Base-by-base conservation (phyloP, 164 flowering plant species). In the Stephania cephalantha region DNA sequence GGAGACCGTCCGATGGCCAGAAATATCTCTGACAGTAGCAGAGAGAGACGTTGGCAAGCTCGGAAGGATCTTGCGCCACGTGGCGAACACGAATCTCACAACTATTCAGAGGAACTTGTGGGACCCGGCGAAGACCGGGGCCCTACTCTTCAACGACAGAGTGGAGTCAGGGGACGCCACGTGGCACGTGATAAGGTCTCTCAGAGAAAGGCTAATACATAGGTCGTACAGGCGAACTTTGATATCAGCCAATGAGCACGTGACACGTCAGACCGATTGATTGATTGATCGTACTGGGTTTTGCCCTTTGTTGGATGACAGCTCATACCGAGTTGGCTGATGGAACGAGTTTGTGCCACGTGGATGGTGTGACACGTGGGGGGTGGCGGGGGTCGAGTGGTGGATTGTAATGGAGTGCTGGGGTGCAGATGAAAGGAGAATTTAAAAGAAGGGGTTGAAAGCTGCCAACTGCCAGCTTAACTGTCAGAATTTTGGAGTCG, bases 131-230 rank as follows among this genome's bases (percentile, higher is more conserved):
- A 78, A 81, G 5, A 78, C 84, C 29, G 78, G 84, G 82, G 87
- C 97, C 75, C 80, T 95, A 1, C 79, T 93, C 8, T 95, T 82
- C 85, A 77, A 90, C 78, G 77, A 72, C 22, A 69, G 45, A 0
- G 63, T 89, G 52, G 73, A 79, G 29, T 53, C 78, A 8, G 96
- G 98, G 0, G 99, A 95, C 52, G 99, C 99, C 83, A 90, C 98
- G 83, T 93, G 97, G 98, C 97, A 89, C 71, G 82, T 90, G 0
- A 50, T 93, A 0, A n/a, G 65, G 4, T 81, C 81, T 8, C 76
- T 90, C 25, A 30, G 85, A 0, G 4, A 68, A 30, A 88, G 74
- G 83, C 81, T 82, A 12, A 75, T 82, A 15, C 76, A 81, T 52
- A 74, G 85, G 80, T 84, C 90, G 17, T 74, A 71, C 74, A 64